Base-by-base conservation (phyloP, 371 early-diverging fungal genomes). In the Haplosporangium sp. region DNA sequence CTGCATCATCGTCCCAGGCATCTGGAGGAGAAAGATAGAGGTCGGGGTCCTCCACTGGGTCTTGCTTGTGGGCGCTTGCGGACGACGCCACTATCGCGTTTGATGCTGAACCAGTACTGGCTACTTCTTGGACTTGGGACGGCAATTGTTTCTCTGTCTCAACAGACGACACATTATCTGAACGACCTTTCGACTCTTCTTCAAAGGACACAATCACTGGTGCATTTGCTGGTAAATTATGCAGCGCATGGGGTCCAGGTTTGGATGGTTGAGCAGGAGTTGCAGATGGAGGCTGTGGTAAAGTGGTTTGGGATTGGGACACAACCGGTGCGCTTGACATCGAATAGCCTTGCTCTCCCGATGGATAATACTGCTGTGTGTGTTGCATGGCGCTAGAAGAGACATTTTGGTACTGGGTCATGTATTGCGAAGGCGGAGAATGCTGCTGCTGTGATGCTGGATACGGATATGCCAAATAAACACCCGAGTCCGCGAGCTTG, bases 1-100 rank as follows among this genome's bases (percentile, higher is more conserved):
- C 71, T 0, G 59, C 63, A 51, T 76, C 77, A 42, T 76, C 64
- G 46, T 76, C 77, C 64, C 71, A 76, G 6, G 77, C 77, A 46
- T 70, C 67, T 5, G 77, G 77, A 36, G 71, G 50, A 6, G 64
- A 67, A 0, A 51, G 62, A 41, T 63, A 76, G 14, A 76, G 57
- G 0, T 52, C 64, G 3, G 47, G 21, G 50, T 67, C 56, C 11
- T 62, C 57, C 36, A 59, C 42, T 21, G 21, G 50, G 40, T 59
- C 37, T 36, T 38, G n/a, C 56, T 38, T 53, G 5, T 55, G 57
- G 18, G 36, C 55, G 6, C 20, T 50, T 18, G 50, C 18, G 13
- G 50, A 18, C 20, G 50, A 18, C 45, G 45, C 13, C 11, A n/a
- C 48, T 5, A 6, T 40, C 37, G 51, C 42, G 10, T 41, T 29